A percentile compares a stretch with the other conserved stretches of the same genome.
Evolutionary conservation across 208 protist species (phyloP).

Genomic region (Trypanosoma cruzi): DNA sequence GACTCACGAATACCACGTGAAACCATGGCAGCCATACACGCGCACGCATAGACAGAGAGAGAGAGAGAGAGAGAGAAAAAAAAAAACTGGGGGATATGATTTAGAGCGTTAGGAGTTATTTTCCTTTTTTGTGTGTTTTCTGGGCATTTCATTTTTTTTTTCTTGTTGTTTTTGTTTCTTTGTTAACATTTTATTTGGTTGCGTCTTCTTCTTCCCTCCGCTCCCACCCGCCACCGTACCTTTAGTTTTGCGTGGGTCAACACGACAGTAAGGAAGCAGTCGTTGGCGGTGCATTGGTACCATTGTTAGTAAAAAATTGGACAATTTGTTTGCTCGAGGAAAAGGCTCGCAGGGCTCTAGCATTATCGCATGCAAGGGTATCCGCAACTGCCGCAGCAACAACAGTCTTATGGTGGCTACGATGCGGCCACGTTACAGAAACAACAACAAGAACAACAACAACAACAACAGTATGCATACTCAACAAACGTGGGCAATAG

Average conservation of each 20-base stretch:
- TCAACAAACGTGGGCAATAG: neutral
- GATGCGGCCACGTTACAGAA: neutral
- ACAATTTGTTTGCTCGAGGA: neutral
- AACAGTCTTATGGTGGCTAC: slow-evolving; percentile 8
- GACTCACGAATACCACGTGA: neutral
- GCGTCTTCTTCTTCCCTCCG: too few species aligned
- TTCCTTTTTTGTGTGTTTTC: neutral
- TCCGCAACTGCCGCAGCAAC: slow-evolving; percentile 17
- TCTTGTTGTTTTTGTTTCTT: neutral
- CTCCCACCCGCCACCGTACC: neutral
- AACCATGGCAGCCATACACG: neutral
- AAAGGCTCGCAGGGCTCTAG: neutral
- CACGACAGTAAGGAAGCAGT: neutral
- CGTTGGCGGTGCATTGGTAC: neutral
- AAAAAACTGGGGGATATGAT: neutral
- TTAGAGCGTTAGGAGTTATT: neutral
- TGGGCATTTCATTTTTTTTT: neutral
- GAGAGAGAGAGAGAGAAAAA: neutral
- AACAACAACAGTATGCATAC: slow-evolving; percentile 7
- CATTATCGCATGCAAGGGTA: slow-evolving; percentile 4
- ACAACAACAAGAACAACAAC: slow-evolving; percentile 30
- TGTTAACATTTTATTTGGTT: too few species aligned
- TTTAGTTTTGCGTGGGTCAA: neutral
- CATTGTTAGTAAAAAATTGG: neutral
- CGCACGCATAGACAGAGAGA: neutral